These are phyloP conservation scores for Globisporangium emineosum DNA, from an alignment of 352 stramenopile species.

Conservation along the genomic window DNA sequence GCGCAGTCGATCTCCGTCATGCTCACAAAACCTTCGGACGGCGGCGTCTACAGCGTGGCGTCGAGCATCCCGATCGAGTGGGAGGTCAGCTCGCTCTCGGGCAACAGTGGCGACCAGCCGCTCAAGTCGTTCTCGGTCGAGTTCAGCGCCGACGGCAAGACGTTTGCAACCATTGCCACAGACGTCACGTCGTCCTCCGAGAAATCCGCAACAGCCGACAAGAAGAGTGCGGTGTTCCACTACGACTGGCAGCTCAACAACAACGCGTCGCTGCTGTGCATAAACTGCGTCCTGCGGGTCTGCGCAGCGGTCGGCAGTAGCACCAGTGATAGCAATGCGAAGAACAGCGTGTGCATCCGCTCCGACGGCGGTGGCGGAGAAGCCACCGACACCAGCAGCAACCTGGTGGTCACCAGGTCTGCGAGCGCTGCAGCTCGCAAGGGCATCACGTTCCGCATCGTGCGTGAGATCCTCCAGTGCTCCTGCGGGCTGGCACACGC, in stretches of 20 bases:
- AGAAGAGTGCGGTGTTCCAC: conserved; percentile 22
- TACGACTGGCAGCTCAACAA: conserved; percentile 44
- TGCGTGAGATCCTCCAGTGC: conserved; percentile 44
- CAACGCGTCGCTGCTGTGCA: conserved; percentile 40
- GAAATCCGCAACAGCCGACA: conserved; percentile 6
- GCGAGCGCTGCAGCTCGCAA: conserved; percentile 13
- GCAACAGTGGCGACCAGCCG: conserved; percentile 14
- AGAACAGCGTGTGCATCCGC: conserved; percentile 41
- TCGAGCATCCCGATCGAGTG: conserved; percentile 41
- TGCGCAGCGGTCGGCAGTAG: conserved; percentile 23
- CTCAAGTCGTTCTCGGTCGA: conserved; percentile 36
- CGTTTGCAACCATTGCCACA: conserved; percentile 31
- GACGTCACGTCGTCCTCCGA: conserved; percentile 13
- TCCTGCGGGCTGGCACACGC: conserved; percentile 41
- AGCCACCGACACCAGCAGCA: background rate
- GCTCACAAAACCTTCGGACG: conserved; percentile 37
- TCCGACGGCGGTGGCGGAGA: conserved; percentile 31
- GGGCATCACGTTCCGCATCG: conserved; percentile 45
- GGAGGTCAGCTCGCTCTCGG: conserved; percentile 27
- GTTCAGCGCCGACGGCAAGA: conserved; percentile 36
- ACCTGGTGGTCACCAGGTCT: background rate
- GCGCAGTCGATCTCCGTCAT: conserved; percentile 25
- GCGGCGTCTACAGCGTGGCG: conserved; percentile 41
- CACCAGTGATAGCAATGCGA: background rate
- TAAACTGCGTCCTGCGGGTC: conserved; percentile 41